Conservation (phyloP, 768 basidiomycete species). For the Kwoniella sp. region DNA sequence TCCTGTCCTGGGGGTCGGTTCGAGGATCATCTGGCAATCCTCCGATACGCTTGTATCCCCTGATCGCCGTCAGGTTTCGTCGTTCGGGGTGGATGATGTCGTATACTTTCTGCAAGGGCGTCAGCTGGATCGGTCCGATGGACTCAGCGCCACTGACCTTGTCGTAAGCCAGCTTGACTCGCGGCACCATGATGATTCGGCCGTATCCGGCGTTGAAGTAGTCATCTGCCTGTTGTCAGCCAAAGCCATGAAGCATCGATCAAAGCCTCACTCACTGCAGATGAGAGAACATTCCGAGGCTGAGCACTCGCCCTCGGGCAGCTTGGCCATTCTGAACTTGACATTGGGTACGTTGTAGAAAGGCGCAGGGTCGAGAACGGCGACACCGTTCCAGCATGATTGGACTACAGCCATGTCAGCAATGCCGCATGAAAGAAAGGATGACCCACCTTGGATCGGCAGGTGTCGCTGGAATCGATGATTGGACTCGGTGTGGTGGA, state of each 20-base stretch:
- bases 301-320: conserved; percentile 84
- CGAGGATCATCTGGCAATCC: conserved; percentile 92
- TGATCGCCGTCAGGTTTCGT: conserved; percentile 89
- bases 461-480: conserved; percentile 84
- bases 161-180: conserved; percentile 95
- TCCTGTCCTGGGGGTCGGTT: conserved; percentile 91
- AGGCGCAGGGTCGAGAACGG: conserved; percentile 89
- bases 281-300: conserved; percentile 94
- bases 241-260: not conserved
- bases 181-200: conserved; percentile 92
- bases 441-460: conserved; percentile 63
- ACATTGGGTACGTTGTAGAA: conserved; percentile 89
- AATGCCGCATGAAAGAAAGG: not conserved
- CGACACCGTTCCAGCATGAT: conserved; percentile 98
- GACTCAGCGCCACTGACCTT: conserved; percentile 54
- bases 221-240: conserved; percentile 56
- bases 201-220: conserved; percentile 97
- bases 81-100: conserved; percentile 88
- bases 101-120: conserved; percentile 67
- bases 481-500: conserved; percentile 73
- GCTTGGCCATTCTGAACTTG: conserved; percentile 88
- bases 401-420: conserved; percentile 58
- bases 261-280: conserved; percentile 58
- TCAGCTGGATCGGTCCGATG: not conserved
- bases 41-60: conserved; percentile 90